A percentile compares a stretch with the other conserved stretches of the same genome.
These are phyloP conservation scores for Suillus decipiens DNA, from an alignment of 768 basidiomycete species.

Conservation along the genomic window DNA sequence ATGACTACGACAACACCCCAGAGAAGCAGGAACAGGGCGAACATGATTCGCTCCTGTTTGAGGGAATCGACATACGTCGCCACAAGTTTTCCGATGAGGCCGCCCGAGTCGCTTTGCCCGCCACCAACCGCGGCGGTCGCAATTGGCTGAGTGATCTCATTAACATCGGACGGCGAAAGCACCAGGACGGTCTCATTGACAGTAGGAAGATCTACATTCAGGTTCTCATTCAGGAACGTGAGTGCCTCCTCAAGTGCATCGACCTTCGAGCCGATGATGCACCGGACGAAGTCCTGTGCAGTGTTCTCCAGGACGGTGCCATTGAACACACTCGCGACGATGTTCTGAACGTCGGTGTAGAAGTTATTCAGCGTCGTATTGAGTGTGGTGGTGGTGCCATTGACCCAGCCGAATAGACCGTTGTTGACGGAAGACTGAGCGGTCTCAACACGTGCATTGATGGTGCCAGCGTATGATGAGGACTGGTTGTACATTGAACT, in stretches of 20 bases:
- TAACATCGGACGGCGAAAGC: conserved; percentile 67
- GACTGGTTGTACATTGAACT: conserved; percentile 83
- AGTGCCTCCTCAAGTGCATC: conserved; percentile 82
- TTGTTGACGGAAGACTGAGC: conserved; percentile 82
- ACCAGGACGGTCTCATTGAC: conserved; percentile 77
- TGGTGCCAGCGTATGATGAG: conserved; percentile 67
- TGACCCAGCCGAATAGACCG: conserved; percentile 94
- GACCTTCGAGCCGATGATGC: conserved; percentile 91
- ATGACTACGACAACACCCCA: conserved; percentile 86
- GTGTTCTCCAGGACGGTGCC: conserved; percentile 81
- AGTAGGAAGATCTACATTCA: conserved; percentile 76
- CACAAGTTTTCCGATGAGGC: conserved; percentile 74
- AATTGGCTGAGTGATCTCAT: conserved; percentile 79
- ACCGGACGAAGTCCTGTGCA: conserved; percentile 83
- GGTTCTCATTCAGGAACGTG: conserved; percentile 90
- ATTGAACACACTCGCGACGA: conserved; percentile 79
- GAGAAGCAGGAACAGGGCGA: conserved; percentile 76
- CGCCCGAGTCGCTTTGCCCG: conserved; percentile 49
- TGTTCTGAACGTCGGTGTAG: conserved; percentile 80
- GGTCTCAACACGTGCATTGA: conserved; percentile 70
- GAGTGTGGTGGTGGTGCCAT: conserved; percentile 82
- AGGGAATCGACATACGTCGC: conserved; percentile 70
- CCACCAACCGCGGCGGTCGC: conserved; percentile 79
- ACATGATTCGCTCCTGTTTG: conserved; percentile 82
- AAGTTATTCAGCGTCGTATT: conserved; percentile 87